These are phyloP conservation scores for Kurtzmaniella fragi DNA, from an alignment of 805 yeast species.

Conservation along the genomic window DNA sequence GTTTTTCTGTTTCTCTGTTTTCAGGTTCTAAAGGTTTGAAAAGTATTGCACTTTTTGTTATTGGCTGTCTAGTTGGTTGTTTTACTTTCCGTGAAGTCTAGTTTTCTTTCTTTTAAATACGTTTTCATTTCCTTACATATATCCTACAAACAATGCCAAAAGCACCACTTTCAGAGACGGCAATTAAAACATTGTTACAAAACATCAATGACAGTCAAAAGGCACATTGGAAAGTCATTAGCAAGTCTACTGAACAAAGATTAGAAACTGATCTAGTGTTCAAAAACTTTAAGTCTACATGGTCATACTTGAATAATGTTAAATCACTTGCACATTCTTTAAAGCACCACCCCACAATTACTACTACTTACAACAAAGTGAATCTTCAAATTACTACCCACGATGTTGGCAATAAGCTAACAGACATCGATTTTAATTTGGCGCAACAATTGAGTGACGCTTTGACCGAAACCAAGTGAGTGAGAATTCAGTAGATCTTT, in stretches of 20 bases:
- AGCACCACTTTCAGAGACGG: neutral
- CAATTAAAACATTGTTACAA: neutral
- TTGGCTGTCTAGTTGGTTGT: too few species aligned
- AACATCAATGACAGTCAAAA: neutral
- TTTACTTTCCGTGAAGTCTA: too few species aligned
- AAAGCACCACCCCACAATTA: constrained; percentile 71
- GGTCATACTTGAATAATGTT: constrained; percentile 59
- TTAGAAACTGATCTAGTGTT: constrained; percentile 38
- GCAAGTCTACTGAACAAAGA: constrained; percentile 1
- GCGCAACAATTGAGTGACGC: constrained; percentile 28
- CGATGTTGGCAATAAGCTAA: constrained; percentile 46
- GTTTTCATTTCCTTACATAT: too few species aligned
- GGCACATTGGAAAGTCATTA: neutral
- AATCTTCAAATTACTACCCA: constrained; percentile 57
- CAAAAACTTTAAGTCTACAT: constrained; percentile 53
- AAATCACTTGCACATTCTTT: constrained; percentile 51
- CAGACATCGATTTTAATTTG: constrained; percentile 54
- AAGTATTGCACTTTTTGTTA: too few species aligned
- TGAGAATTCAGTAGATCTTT: too few species aligned
- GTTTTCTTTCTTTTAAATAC: too few species aligned
- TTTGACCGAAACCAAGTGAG: too few species aligned
- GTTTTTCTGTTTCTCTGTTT: too few species aligned
- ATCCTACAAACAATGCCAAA: too few species aligned
- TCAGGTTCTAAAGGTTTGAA: too few species aligned
- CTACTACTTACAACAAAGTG: constrained; percentile 58